Evolutionary conservation across 108 stramenopile species (phyloP).

Genomic region (Fistulifera solaris): DNA sequence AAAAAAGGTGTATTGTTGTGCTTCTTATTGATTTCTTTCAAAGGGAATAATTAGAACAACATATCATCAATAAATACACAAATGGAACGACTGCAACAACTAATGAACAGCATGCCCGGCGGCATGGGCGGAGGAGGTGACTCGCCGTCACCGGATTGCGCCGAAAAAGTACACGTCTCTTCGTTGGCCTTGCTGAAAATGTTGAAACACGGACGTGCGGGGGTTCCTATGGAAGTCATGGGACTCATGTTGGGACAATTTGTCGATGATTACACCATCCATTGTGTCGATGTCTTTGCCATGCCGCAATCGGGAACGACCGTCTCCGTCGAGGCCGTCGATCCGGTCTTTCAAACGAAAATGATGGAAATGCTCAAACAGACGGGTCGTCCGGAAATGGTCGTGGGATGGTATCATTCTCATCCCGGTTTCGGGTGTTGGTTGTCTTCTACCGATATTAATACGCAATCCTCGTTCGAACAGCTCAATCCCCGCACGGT

Average conservation of each 20-base stretch:
- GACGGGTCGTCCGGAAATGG: constrained; percentile 96
- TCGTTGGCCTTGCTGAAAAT: constrained; percentile 98
- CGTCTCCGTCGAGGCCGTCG: constrained; percentile 97
- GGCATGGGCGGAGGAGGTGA: constrained; percentile 59
- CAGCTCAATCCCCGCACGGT: constrained; percentile 91
- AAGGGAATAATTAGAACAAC: no score
- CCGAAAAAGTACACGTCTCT: constrained; percentile 97
- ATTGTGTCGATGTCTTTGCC: constrained; percentile 99
- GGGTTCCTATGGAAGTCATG: constrained; percentile 99
- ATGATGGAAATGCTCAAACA: constrained; percentile 99
- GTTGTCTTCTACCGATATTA: constrained; percentile 96
- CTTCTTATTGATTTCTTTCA: no score
- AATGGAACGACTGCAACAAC: constrained; percentile 85
- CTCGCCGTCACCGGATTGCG: constrained; percentile 84
- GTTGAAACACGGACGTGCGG: constrained; percentile 99
- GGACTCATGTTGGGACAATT: constrained; percentile 99
- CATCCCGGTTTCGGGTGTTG: constrained; percentile 99
- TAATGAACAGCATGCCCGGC: constrained; percentile 85
- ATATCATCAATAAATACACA: not conserved
- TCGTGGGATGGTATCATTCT: constrained; percentile 99
- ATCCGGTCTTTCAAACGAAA: constrained; percentile 97
- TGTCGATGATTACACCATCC: constrained; percentile 99
- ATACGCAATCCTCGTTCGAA: constrained; percentile 98
- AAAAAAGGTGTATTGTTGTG: no score
- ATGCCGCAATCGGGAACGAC: constrained; percentile 99